Conservation (phyloP, 768 basidiomycete genomes). For the Pulveroboletus sp. region DNA sequence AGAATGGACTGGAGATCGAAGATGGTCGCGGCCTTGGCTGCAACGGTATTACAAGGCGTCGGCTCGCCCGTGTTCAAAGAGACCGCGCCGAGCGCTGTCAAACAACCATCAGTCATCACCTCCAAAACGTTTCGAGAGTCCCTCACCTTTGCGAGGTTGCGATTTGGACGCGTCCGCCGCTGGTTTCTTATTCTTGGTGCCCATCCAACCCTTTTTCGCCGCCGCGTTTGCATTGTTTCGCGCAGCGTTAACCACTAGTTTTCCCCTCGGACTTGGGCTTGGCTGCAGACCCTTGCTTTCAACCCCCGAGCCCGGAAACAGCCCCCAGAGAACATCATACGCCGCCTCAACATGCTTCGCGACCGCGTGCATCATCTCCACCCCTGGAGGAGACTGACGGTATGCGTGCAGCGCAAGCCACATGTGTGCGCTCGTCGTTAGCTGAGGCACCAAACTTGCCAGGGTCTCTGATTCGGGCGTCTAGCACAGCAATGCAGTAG, state of each 20-base stretch:
- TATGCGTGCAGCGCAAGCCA: conserved; percentile 75
- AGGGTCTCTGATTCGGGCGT: conserved; percentile 30
- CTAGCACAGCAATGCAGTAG: too few species aligned
- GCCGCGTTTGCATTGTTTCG: not conserved
- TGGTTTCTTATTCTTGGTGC: conserved; percentile 9
- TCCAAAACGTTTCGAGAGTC: not conserved
- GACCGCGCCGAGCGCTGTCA: conserved; percentile 11
- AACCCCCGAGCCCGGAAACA: conserved; percentile 27
- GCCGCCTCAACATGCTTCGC: conserved; percentile 54
- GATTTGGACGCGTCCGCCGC: too few species aligned
- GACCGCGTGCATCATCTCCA: conserved; percentile 43
- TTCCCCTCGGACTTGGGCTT: conserved; percentile 17
- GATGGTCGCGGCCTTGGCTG: not conserved
- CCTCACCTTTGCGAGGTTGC: conserved; percentile 40
- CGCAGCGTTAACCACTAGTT: conserved; percentile 16
- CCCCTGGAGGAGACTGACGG: conserved; percentile 39
- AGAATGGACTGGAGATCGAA: conserved; percentile 37
- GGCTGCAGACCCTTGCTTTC: conserved; percentile 13
- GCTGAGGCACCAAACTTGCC: conserved; percentile 38
- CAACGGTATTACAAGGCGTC: not conserved
- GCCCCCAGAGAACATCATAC: conserved; percentile 43
- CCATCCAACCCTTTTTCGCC: conserved; percentile 40
- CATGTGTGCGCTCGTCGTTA: conserved; percentile 55
- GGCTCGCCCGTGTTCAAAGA: conserved; percentile 17
- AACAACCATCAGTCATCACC: not conserved